Evolutionary conservation across 441 rosid genomes (phyloP), one percentile per base, ranked within the genome.

Genomic region (Gossypium schwendimanii): DNA sequence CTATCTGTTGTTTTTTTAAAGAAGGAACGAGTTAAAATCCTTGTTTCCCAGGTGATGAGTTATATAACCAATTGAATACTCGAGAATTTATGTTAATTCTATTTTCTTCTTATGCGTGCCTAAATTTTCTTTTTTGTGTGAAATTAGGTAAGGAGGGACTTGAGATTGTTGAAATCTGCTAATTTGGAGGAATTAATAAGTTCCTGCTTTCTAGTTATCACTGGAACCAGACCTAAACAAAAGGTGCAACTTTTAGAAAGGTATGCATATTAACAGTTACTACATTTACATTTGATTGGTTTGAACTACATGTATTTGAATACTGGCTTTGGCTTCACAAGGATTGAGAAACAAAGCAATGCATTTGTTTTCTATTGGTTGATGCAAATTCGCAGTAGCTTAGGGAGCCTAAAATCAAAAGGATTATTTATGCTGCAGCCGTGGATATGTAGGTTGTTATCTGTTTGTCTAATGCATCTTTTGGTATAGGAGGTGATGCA

Each of bases 221-320:
- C 80, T 21, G 93, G 82, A 49, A 83, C 65, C 71, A 84, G 81
- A 78, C 90, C 87, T 73, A 86, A 84, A 77, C 93, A 88, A 58
- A 94, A 87, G 78, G 36, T 92, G 26, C 82, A 85, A 76, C 91
- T 89, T 75, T 82, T 92, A 71, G 98, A 94, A 80, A 91, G 96
- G 98, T 91, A 81, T 5, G 4, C 7, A 47, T 28, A 36, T 45
- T 26, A 15, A 68, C 31, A 21, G 23, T 5, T 36, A 6, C 44
- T 15, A 52, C 21, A 36, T 44, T 21, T 45, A 21, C 3, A 45
- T 65, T 41, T 65, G 36, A n/a, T 41, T 0, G 9, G 49, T 41
- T 6, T 28, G 45, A 62, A 41, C 69, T 63, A 2, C 18, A 15
- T 45, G 33, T 17, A 20, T 23, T 21, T 49, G 55, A 66, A 9